Conservation (phyloP, 345 rosid species). For the Combretum micranthum region DNA sequence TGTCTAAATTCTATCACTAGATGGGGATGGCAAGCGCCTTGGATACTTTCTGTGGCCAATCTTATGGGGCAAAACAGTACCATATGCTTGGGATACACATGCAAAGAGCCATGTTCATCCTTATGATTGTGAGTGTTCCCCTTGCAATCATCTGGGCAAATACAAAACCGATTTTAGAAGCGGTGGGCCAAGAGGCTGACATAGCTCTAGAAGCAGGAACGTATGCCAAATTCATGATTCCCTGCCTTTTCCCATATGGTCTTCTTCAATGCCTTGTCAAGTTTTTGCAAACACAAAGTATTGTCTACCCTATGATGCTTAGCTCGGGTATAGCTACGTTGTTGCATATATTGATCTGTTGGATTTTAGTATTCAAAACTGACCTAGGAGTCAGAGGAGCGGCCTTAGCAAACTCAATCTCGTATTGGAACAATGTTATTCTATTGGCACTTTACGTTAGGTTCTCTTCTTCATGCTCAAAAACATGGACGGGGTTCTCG, state of each 20-base stretch:
- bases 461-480: slow-evolving; percentile 53
- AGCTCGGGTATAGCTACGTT: slow-evolving; percentile 51
- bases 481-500: slow-evolving; percentile 77
- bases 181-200: slow-evolving; percentile 43
- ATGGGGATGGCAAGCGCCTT: too few relatives aligned
- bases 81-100: too few relatives aligned
- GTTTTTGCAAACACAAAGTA: slow-evolving; percentile 74
- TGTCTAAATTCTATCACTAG: slow-evolving; percentile 1
- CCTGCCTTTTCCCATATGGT: slow-evolving; percentile 57
- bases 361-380: slow-evolving; percentile 53
- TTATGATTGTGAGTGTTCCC: slow-evolving; percentile 72
- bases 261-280: slow-evolving; percentile 65
- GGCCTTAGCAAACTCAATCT: slow-evolving; percentile 58
- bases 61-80: too few relatives aligned
- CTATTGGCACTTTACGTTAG: slow-evolving; percentile 61
- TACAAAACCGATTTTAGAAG: slow-evolving; percentile 38
- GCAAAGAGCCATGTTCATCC: too few relatives aligned
- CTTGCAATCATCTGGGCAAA: slow-evolving; percentile 61
- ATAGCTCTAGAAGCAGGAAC: slow-evolving; percentile 53
- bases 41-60: too few relatives aligned
- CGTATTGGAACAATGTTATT: slow-evolving; percentile 67
- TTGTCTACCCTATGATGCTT: slow-evolving; percentile 62
- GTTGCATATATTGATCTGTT: too few relatives aligned
- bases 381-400: slow-evolving; percentile 67
- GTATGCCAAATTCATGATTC: slow-evolving; percentile 65